Evolutionary conservation across 1,284 basidiomycete genomes (phyloP).

Genomic region (Afroboletus lepidellus): DNA sequence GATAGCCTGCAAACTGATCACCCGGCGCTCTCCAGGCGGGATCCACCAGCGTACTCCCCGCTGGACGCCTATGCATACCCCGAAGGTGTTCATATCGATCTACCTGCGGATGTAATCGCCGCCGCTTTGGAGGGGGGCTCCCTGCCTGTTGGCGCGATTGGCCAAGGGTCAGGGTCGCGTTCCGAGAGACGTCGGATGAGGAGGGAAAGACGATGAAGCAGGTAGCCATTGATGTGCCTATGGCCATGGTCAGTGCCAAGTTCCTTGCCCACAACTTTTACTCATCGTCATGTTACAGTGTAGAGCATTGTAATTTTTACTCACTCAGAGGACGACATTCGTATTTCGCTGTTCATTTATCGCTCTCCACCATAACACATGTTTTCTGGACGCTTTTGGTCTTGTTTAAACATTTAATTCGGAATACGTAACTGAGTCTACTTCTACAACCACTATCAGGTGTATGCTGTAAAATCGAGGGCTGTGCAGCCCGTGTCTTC

Average conservation of each 20-base stretch:
- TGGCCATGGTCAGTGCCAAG: slow-evolving; percentile 13
- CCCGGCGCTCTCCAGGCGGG: slow-evolving; percentile 44
- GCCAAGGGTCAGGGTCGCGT: slow-evolving; percentile 47
- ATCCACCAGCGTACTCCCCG: slow-evolving; percentile 81
- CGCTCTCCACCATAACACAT: slow-evolving; percentile 15
- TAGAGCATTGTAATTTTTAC: slow-evolving; percentile 24
- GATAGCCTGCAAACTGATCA: slow-evolving; percentile 19
- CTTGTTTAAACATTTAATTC: slow-evolving; percentile 24
- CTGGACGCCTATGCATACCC: slow-evolving; percentile 76
- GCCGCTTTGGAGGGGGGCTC: slow-evolving; percentile 71
- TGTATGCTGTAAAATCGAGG: slow-evolving; percentile 23
- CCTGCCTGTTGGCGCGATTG: slow-evolving; percentile 54
- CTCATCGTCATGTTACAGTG: slow-evolving; percentile 20
- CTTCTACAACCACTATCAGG: slow-evolving; percentile 11
- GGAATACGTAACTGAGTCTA: slow-evolving; percentile 20
- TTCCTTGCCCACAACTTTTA: neutral
- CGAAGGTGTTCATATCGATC: slow-evolving; percentile 78
- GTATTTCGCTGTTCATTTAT: slow-evolving; percentile 30
- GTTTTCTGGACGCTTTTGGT: slow-evolving; percentile 24
- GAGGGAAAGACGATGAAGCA: slow-evolving; percentile 48
- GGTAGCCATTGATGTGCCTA: slow-evolving; percentile 1
- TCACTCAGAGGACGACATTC: slow-evolving; percentile 15
- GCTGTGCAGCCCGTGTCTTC: slow-evolving; percentile 2
- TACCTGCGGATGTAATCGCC: slow-evolving; percentile 79
- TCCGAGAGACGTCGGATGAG: slow-evolving; percentile 59